Percentiles rank a stretch among this genome's conserved stretches.
phyloP scores from a whole-genome alignment of 1,284 basidiomycete species.

The Apiotrichum sp. region DNA sequence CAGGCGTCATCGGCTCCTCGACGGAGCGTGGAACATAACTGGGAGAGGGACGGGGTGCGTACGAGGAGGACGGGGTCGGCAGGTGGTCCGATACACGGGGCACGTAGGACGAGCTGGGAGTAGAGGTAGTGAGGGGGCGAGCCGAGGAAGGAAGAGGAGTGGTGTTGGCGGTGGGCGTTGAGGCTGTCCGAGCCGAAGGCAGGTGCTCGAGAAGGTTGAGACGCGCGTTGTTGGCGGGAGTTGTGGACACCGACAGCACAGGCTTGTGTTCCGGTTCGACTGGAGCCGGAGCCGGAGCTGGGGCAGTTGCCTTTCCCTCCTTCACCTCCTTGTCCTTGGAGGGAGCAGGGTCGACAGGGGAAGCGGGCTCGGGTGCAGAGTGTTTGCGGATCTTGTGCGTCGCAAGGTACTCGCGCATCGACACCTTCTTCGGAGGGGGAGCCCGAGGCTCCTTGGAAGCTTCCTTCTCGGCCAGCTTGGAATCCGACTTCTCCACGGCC shows the following conservation, averaged over 20 bases:
- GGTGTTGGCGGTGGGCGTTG: background rate
- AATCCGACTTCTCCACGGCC: background rate
- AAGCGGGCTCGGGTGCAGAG: slow-evolving; percentile 2
- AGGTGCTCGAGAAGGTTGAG: slow-evolving; percentile 34
- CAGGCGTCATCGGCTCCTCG: background rate
- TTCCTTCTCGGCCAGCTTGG: background rate
- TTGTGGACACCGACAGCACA: background rate
- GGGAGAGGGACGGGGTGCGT: slow-evolving; percentile 12
- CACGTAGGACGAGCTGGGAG: slow-evolving; percentile 2
- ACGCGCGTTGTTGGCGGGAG: slow-evolving; percentile 3
- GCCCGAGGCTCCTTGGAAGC: slow-evolving; percentile 12
- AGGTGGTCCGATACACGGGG: slow-evolving; percentile 3
- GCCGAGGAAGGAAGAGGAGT: slow-evolving; percentile 12
- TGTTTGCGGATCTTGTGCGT: slow-evolving; percentile 34
- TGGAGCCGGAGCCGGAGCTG: background rate
- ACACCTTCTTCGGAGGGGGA: slow-evolving; percentile 31
- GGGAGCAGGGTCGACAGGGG: background rate
- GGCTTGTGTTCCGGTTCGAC: background rate
- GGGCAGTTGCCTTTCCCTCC: background rate
- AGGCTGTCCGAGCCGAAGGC: slow-evolving; percentile 12
- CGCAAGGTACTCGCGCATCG: slow-evolving; percentile 37
- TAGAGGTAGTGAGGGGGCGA: slow-evolving; percentile 19
- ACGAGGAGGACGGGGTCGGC: background rate
- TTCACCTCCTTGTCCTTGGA: background rate
- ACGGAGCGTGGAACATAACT: slow-evolving; percentile 11